Evolutionary conservation across 139 green algal genomes (phyloP).

Genomic region (Mesotaenium endlicherianum): DNA sequence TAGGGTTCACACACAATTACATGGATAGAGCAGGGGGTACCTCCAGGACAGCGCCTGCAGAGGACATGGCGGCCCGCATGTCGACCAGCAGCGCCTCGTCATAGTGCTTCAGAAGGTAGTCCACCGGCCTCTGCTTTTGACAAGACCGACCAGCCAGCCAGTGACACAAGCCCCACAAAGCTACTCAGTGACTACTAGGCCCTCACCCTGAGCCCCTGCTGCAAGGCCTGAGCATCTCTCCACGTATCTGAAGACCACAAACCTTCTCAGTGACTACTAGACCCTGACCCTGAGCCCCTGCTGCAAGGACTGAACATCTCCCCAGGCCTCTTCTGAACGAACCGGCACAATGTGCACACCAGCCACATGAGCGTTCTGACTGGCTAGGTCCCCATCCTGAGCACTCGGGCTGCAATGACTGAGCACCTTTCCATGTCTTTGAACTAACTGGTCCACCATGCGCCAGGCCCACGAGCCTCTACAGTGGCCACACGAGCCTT

Average conservation of each 20-base stretch:
- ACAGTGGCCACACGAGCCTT: too few relatives aligned
- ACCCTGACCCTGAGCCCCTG: too few relatives aligned
- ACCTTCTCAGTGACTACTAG: too few relatives aligned
- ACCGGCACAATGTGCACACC: too few relatives aligned
- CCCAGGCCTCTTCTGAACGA: too few relatives aligned
- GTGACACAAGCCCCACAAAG: not conserved
- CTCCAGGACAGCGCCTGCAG: constrained; percentile 30
- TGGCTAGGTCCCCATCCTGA: too few relatives aligned
- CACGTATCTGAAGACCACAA: not conserved
- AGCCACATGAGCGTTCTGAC: too few relatives aligned
- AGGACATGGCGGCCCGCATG: constrained; percentile 7
- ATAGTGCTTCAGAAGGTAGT: constrained; percentile 3
- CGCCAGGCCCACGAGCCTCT: too few relatives aligned
- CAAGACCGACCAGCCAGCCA: not conserved
- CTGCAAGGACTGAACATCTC: too few relatives aligned
- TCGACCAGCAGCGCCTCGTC: constrained; percentile 22
- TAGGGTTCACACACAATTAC: not conserved
- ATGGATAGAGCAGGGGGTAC: not conserved
- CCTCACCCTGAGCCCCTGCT: not conserved
- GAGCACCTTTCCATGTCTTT: too few relatives aligned
- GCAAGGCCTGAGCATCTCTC: not conserved
- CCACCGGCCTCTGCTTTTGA: constrained; percentile 21
- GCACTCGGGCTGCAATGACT: too few relatives aligned
- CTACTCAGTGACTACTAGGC: not conserved
- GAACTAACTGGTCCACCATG: too few relatives aligned